Evolutionary conservation across 225 moss, liverwort and hornwort genomes (phyloP).

Genomic region (Sphagnum tenellum): DNA sequence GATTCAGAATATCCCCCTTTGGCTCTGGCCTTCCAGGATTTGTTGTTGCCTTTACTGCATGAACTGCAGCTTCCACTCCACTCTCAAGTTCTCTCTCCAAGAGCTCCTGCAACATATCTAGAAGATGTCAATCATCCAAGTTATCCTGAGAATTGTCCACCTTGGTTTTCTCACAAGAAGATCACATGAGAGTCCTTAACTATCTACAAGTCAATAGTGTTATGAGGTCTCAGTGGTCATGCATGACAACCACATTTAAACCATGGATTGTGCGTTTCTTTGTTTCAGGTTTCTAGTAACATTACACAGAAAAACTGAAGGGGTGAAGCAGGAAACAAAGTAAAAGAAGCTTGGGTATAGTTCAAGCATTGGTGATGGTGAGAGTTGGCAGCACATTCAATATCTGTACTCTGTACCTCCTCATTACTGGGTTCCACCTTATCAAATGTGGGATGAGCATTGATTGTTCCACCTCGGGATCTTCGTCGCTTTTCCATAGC

Average conservation of each 20-base stretch:
- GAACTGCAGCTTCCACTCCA: conserved; percentile 31
- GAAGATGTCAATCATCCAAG: no score
- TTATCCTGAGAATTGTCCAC: no score
- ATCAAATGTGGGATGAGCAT: conserved; percentile 12
- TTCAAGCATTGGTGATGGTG: no score
- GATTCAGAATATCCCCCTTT: background rate
- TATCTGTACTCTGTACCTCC: conserved; percentile 11
- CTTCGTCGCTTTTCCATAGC: conserved; percentile 23
- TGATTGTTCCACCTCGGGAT: conserved; percentile 29
- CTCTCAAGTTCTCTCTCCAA: conserved; percentile 40
- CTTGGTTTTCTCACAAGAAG: no score
- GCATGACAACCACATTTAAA: no score
- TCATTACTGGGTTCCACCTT: conserved; percentile 38
- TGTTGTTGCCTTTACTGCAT: conserved; percentile 20
- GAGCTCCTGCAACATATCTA: conserved; percentile 12
- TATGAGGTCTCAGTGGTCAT: background rate
- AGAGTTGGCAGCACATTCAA: background rate
- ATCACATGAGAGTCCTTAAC: background rate
- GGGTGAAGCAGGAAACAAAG: no score
- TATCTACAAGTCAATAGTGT: background rate
- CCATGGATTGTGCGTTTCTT: no score
- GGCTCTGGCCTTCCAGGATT: conserved; percentile 3
- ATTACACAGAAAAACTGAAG: no score
- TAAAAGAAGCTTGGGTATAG: no score
- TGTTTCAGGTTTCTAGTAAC: no score